These are phyloP conservation scores for Tetrahymena elliotti DNA, from an alignment of 73 alveolate species.

Conservation along the genomic window DNA sequence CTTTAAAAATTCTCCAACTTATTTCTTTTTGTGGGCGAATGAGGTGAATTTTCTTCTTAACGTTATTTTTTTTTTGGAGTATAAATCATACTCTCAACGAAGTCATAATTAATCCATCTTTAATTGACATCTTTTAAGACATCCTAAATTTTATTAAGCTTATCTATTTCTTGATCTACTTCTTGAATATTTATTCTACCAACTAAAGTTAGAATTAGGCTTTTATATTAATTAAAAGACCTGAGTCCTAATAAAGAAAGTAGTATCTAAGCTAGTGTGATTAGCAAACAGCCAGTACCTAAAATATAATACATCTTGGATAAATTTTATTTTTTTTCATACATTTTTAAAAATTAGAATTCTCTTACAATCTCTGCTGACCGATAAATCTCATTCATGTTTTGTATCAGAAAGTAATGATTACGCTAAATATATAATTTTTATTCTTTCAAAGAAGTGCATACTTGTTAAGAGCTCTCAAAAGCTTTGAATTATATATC, in stretches of 20 bases:
- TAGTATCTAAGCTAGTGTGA: neutral
- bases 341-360: neutral
- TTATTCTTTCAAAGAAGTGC: neutral
- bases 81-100: neutral
- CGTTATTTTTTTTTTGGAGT: neutral
- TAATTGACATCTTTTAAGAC: neutral
- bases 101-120: neutral
- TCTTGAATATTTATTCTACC: neutral
- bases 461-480: neutral
- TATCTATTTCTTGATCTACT: neutral
- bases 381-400: neutral
- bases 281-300: neutral
- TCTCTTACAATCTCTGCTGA: neutral
- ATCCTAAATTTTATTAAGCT: neutral
- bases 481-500: neutral
- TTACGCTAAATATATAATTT: neutral
- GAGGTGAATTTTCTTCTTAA: neutral
- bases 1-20: too few relatives aligned
- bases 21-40: too few relatives aligned
- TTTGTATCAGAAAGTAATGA: neutral
- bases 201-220: neutral
- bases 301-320: neutral
- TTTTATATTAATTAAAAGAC: neutral
- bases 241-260: neutral
- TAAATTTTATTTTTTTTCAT: neutral